Evolutionary conservation across 345 rosid genomes (phyloP), one percentile per base, ranked within the genome.

Genomic region (Citrus glauca): DNA sequence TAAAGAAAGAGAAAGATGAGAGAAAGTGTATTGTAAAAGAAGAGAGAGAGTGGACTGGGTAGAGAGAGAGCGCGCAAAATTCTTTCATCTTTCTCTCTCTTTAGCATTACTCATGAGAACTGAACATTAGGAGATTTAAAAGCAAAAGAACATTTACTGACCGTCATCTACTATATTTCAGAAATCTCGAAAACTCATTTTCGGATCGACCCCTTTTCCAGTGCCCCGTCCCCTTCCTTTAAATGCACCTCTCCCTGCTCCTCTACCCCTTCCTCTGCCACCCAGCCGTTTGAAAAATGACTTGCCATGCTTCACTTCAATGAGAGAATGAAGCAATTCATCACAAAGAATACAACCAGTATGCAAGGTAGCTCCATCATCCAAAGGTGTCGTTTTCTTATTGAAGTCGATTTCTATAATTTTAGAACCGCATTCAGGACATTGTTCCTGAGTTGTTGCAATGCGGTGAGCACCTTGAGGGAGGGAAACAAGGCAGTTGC

Each of bases 401-500:
- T 95, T 93, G 83, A 95, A 95, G 82, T 95, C 96, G 7, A 95
- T 94, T 83, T 93, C 96, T 80, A 95, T 82, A 74, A 95, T 88
- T 55, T 85, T 88, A 4, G 98, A 93, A 75, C 89, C 94, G 24
- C 99, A 95, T 30, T 93, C 97, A 0, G 89, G 84, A 63, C 99
- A 95, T 27, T 81, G 89, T 59, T 89, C 91, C 2, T 75, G 71
- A 3, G 96, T 92, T 13, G 96, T 90, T 72, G 89, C 53, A 16
- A 95, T 93, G 63, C 94, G 89, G 84, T 95, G 98, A 70, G 99
- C 97, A 10, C 99, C 98, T 50, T 92, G 93, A 1, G 98, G 99
- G 80, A 95, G 99, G 74, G 90, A 30, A 79, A 95, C 96, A 8
- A 95, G 90, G 88, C 97, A 95, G 56, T 88, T 90, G 90, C 99